Evolutionary conservation across 768 basidiomycete genomes (phyloP).

Genomic region (Megacollybia marginata): DNA sequence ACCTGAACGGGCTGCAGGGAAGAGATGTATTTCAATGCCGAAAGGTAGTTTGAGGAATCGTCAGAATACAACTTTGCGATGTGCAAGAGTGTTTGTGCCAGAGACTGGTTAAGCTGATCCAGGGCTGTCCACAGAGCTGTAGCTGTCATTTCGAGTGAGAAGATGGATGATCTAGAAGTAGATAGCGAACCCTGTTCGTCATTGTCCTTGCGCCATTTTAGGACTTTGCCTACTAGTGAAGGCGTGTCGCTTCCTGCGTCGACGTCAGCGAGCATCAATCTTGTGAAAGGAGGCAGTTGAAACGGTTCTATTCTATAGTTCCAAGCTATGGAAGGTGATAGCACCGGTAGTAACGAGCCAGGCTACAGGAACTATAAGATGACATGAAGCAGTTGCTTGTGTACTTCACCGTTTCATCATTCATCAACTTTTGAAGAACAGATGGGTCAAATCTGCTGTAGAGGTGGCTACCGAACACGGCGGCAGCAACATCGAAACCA

Average conservation of each 20-base stretch:
- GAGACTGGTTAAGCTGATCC: conserved; percentile 51
- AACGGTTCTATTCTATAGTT: conserved; percentile 64
- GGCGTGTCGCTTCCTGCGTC: conserved; percentile 96
- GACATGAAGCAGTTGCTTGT: background rate
- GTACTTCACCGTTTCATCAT: conserved; percentile 37
- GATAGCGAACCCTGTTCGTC: conserved; percentile 39
- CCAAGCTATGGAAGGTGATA: conserved; percentile 72
- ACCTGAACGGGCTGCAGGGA: conserved; percentile 54
- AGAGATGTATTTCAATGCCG: conserved; percentile 56
- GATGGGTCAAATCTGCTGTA: conserved; percentile 82
- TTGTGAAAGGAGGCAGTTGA: conserved; percentile 74
- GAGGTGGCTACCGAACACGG: conserved; percentile 90
- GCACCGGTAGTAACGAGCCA: conserved; percentile 35
- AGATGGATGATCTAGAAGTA: background rate
- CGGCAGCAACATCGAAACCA: conserved; percentile 93
- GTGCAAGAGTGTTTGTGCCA: conserved; percentile 44
- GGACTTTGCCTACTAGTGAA: conserved; percentile 83
- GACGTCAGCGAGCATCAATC: conserved; percentile 90
- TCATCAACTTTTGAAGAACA: conserved; percentile 62
- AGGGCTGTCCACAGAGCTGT: conserved; percentile 58
- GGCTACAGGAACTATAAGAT: background rate
- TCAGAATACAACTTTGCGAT: conserved; percentile 42
- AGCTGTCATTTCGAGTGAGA: conserved; percentile 29
- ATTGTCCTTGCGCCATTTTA: conserved; percentile 78
- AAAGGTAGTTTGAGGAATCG: conserved; percentile 44